phyloP scores from a whole-genome alignment of 768 basidiomycete genomes.

The Collybia mongolica region DNA sequence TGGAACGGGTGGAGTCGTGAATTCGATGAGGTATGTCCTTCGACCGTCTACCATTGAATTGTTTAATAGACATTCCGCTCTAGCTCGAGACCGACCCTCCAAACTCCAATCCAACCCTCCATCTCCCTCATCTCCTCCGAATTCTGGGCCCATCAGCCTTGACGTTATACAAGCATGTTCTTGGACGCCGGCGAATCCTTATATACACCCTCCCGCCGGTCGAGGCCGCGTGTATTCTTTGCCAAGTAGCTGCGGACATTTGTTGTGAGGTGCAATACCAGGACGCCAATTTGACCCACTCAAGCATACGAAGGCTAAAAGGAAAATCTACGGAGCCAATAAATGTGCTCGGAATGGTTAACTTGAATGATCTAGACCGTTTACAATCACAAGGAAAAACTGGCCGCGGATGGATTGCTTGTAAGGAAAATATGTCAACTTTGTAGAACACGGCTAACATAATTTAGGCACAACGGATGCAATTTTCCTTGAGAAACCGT shows the following conservation, averaged over 20 bases:
- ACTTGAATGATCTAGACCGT: conserved; percentile 68
- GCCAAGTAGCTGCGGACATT: conserved; percentile 62
- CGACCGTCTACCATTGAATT: neutral
- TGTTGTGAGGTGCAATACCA: conserved; percentile 42
- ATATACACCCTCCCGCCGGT: conserved; percentile 81
- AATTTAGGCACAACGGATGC: conserved; percentile 73
- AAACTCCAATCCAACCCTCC: conserved; percentile 54
- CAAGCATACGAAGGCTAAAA: conserved; percentile 18
- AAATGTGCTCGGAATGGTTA: conserved; percentile 78
- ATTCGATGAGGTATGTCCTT: conserved; percentile 46
- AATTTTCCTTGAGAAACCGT: conserved; percentile 78
- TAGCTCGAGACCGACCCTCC: conserved; percentile 26
- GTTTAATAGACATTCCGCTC: conserved; percentile 2
- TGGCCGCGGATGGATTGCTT: conserved; percentile 82
- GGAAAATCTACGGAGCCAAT: conserved; percentile 52
- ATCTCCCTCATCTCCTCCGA: conserved; percentile 73
- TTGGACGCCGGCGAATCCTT: conserved; percentile 72
- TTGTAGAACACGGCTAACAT: neutral
- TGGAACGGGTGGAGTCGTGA: conserved; percentile 75
- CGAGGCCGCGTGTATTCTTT: conserved; percentile 75
- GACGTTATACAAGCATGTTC: conserved; percentile 77
- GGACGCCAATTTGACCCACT: conserved; percentile 10
- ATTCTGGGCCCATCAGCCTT: conserved; percentile 78
- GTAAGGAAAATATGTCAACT: conserved; percentile 32
- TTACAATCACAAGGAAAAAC: conserved; percentile 53